Percentiles rank a stretch among this genome's conserved stretches.
Evolutionary conservation across 2,329 filamentous ascomycete genomes (phyloP).

Genomic region (Mycosphaerella sp.): DNA sequence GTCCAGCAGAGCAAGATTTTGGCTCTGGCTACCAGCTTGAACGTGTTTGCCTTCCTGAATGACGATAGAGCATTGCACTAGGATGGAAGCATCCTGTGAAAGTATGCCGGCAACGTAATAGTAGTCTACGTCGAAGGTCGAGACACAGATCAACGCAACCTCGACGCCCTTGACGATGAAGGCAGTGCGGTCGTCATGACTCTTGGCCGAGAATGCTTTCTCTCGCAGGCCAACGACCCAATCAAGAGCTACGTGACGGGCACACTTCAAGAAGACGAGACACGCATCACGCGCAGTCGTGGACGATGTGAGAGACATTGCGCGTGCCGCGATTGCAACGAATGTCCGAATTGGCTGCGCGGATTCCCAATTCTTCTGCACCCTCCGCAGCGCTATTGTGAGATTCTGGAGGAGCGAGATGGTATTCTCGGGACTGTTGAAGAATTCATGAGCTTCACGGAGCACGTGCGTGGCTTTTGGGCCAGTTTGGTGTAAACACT

Average conservation of each 20-base stretch:
- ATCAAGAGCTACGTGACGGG: constrained; percentile 40
- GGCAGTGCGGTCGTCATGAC: constrained; percentile 31
- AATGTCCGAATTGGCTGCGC: constrained; percentile 22
- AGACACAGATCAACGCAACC: constrained; percentile 52
- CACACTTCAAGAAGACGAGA: constrained; percentile 34
- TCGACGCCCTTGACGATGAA: constrained; percentile 41
- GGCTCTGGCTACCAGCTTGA: not conserved
- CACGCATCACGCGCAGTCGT: not conserved
- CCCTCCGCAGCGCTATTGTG: constrained; percentile 12
- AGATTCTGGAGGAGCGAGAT: constrained; percentile 13
- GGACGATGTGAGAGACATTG: constrained; percentile 21
- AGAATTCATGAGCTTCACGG: constrained; percentile 46
- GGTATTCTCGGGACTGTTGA: constrained; percentile 39
- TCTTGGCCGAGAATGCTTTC: constrained; percentile 40
- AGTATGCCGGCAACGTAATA: constrained; percentile 14
- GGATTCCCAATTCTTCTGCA: constrained; percentile 30
- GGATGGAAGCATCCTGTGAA: constrained; percentile 13
- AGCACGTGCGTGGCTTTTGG: constrained; percentile 22
- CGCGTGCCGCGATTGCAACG: constrained; percentile 20
- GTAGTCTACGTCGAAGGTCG: constrained; percentile 39
- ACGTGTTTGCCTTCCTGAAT: constrained; percentile 18
- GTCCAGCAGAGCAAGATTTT: not conserved
- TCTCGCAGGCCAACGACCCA: constrained; percentile 49
- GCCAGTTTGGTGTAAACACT: constrained; percentile 52
- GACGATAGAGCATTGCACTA: constrained; percentile 22